phyloP scores from a whole-genome alignment of 805 yeast genomes.

The Tetrapisispora pingtungensis region DNA sequence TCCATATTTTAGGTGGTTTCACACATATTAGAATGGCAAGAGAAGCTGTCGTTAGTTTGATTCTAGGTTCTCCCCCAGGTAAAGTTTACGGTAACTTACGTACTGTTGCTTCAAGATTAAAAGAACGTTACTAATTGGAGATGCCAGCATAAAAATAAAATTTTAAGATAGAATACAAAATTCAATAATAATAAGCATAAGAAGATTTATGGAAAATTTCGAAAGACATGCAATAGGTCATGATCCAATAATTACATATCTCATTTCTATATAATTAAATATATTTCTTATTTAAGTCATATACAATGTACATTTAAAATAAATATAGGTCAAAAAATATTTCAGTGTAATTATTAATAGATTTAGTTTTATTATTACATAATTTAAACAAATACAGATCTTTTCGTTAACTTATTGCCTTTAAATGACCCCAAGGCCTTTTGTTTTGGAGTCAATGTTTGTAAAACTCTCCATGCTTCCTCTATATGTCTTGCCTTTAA shows the following conservation, averaged over 20 bases:
- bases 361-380: neutral
- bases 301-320: neutral
- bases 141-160: too few relatives aligned
- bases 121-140: conserved; percentile 65
- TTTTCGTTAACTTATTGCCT: conserved; percentile 34
- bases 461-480: conserved; percentile 83
- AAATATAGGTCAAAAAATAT: neutral
- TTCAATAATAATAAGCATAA: neutral
- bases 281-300: neutral
- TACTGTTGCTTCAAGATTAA: conserved; percentile 93
- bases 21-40: conserved; percentile 98
- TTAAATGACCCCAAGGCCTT: conserved; percentile 60
- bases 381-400: conserved; percentile 15
- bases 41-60: conserved; percentile 87
- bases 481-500: conserved; percentile 69
- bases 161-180: too few relatives aligned
- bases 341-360: neutral
- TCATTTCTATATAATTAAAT: neutral
- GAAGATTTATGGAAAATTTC: neutral
- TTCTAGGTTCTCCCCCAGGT: conserved; percentile 97
- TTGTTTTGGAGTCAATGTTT: conserved; percentile 44
- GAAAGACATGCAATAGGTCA: neutral
- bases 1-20: conserved; percentile 94
- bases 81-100: conserved; percentile 95
- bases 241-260: neutral